Evolutionary conservation across 2,329 filamentous ascomycete species (phyloP).

Genomic region (Cercospora zeae-maydis): DNA sequence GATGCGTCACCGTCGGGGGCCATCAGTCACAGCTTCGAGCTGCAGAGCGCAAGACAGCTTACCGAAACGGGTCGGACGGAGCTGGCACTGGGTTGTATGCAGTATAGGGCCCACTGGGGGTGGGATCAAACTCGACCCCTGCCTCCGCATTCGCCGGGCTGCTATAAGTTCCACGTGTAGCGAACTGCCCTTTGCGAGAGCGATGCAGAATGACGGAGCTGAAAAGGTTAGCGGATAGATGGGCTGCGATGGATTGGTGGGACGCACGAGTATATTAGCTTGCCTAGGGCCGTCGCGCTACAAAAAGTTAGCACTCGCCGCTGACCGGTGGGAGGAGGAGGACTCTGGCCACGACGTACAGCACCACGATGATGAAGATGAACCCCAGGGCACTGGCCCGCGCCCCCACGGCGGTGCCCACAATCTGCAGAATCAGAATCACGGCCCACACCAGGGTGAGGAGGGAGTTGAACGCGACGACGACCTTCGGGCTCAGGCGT

Average conservation of each 20-base stretch:
- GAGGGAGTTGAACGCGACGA: conserved; percentile 28
- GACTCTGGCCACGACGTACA: conserved; percentile 33
- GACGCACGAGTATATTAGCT: conserved; percentile 38
- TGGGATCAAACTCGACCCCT: conserved; percentile 10
- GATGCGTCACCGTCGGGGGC: conserved; percentile 14
- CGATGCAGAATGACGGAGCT: conserved; percentile 38
- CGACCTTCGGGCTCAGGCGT: conserved; percentile 25
- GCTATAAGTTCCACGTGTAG: conserved; percentile 23
- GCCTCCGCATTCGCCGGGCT: conserved; percentile 22
- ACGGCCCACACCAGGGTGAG: conserved; percentile 27
- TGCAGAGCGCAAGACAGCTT: neutral
- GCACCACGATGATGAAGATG: conserved; percentile 32
- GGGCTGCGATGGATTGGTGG: neutral
- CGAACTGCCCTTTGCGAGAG: conserved; percentile 36
- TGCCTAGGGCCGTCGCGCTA: conserved; percentile 38
- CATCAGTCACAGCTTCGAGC: conserved; percentile 11
- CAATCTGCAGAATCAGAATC: conserved; percentile 25
- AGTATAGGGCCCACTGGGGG: conserved; percentile 14
- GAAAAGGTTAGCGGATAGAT: conserved; percentile 4
- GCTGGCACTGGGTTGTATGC: conserved; percentile 23
- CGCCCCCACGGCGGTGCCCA: conserved; percentile 5
- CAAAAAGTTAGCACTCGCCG: conserved; percentile 16
- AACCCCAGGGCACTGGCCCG: conserved; percentile 14
- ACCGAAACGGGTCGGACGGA: conserved; percentile 25
- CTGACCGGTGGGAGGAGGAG: conserved; percentile 4